Percentiles rank a stretch among this genome's conserved stretches.
phyloP scores from a whole-genome alignment of 2,329 filamentous ascomycete species.

The Aspergillus texensis region DNA sequence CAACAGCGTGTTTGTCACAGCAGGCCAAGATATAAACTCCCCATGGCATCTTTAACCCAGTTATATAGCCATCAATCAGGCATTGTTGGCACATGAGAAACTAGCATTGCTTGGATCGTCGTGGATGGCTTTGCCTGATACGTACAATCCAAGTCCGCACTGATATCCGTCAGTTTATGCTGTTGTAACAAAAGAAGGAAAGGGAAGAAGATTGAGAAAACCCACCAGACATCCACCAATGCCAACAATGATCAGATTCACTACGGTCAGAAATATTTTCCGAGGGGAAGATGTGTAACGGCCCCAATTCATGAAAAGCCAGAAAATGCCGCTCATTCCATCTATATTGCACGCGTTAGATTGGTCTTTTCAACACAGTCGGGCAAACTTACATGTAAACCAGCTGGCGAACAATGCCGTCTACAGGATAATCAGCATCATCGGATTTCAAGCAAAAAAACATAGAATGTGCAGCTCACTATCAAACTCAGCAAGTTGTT shows the following conservation, averaged over 20 bases:
- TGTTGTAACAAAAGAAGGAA: not conserved
- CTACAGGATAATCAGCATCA: slow-evolving; percentile 4
- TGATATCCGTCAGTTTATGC: not conserved
- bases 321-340: slow-evolving; percentile 26
- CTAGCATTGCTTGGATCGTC: slow-evolving; percentile 17
- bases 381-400: slow-evolving; percentile 54
- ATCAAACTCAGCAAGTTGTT: slow-evolving; percentile 62
- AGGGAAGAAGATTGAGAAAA: not conserved
- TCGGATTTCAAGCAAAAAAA: not conserved
- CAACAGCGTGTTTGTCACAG: not conserved
- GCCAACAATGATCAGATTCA: slow-evolving; percentile 13
- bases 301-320: slow-evolving; percentile 28
- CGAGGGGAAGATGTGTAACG: slow-evolving; percentile 20
- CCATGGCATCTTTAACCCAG: not conserved
- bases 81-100: slow-evolving; percentile 21
- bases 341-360: not conserved
- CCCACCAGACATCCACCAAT: slow-evolving; percentile 16
- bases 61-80: slow-evolving; percentile 3
- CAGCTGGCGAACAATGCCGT: slow-evolving; percentile 63
- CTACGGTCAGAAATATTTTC: slow-evolving; percentile 23
- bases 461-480: not conserved
- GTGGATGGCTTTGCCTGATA: slow-evolving; percentile 23
- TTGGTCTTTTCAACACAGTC: not conserved
- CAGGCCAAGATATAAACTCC: not conserved
- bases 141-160: slow-evolving; percentile 20